Percentiles rank a stretch among this genome's conserved stretches.
Evolutionary conservation across 495 filamentous ascomycete species (phyloP).

Genomic region (Evansstolkia leycettana): DNA sequence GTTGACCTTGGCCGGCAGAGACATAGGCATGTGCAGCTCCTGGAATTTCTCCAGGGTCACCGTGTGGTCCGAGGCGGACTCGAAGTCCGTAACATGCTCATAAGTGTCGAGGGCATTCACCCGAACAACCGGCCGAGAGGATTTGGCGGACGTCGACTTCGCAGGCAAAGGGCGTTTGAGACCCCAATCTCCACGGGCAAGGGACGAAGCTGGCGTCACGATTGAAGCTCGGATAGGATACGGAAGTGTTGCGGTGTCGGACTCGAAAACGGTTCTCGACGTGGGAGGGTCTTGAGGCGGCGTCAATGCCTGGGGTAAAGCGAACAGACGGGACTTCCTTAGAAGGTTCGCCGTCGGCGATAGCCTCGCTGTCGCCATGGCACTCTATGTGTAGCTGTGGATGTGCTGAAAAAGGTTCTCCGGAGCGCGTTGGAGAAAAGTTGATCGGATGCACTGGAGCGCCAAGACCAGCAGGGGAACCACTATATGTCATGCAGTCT

Average conservation of each 20-base stretch:
- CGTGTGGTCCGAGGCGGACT: conserved; percentile 70
- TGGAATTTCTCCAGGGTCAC: conserved; percentile 78
- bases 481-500: too few species aligned
- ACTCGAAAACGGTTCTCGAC: conserved; percentile 31
- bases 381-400: conserved; percentile 1
- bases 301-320: conserved; percentile 45
- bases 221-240: conserved; percentile 80
- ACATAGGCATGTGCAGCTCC: conserved; percentile 59
- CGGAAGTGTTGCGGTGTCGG: conserved; percentile 57
- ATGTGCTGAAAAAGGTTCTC: not conserved
- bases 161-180: conserved; percentile 76
- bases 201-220: conserved; percentile 64
- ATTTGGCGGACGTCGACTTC: conserved; percentile 53
- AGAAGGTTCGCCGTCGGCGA: conserved; percentile 54
- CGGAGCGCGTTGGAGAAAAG: conserved; percentile 23
- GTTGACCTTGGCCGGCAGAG: conserved; percentile 27
- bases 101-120: conserved; percentile 67
- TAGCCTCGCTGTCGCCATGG: conserved; percentile 37
- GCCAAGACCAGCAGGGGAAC: conserved; percentile 6
- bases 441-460: conserved; percentile 8
- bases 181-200: conserved; percentile 80
- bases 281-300: conserved; percentile 27
- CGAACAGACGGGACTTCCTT: conserved; percentile 52
- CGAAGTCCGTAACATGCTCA: conserved; percentile 87
- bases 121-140: conserved; percentile 57